Percentiles rank a stretch among this genome's conserved stretches.
Conservation (phyloP, 768 basidiomycete genomes). For the Tephrocybe sp. region DNA sequence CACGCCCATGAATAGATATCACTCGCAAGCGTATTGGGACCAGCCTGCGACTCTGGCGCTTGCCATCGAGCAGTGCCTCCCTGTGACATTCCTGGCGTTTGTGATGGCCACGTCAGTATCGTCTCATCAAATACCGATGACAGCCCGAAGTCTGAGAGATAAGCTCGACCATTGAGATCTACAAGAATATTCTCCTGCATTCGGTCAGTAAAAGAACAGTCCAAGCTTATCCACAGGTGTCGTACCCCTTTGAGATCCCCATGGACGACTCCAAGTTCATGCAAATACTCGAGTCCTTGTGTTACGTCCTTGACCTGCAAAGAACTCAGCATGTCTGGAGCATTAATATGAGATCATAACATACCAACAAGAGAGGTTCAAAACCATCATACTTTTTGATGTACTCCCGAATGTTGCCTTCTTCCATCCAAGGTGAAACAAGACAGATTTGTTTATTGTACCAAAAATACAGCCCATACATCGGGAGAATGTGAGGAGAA, state of each 20-base stretch:
- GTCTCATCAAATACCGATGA: conserved; percentile 19
- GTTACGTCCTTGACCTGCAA: neutral
- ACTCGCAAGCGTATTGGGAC: conserved; percentile 13
- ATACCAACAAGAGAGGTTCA: neutral
- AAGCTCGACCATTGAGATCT: conserved; percentile 16
- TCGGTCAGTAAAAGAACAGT: neutral
- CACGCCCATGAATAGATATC: conserved; percentile 27
- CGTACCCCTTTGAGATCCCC: neutral
- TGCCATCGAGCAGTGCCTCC: conserved; percentile 24
- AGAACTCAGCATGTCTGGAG: neutral
- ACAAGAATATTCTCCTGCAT: conserved; percentile 24
- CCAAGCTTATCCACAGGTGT: neutral
- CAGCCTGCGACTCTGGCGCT: conserved; percentile 22
- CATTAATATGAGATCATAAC: neutral
- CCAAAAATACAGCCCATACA: neutral
- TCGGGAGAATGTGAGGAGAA: neutral
- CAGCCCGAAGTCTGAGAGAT: conserved; percentile 27
- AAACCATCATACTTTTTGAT: neutral
- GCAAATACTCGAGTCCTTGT: neutral
- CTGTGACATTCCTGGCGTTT: neutral
- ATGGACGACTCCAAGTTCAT: neutral
- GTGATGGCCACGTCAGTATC: conserved; percentile 12
- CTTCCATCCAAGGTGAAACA: conserved; percentile 4
- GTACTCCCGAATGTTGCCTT: neutral
- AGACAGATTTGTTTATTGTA: neutral